phyloP scores from a whole-genome alignment of 441 rosid species.

The Eruca vesicaria region DNA sequence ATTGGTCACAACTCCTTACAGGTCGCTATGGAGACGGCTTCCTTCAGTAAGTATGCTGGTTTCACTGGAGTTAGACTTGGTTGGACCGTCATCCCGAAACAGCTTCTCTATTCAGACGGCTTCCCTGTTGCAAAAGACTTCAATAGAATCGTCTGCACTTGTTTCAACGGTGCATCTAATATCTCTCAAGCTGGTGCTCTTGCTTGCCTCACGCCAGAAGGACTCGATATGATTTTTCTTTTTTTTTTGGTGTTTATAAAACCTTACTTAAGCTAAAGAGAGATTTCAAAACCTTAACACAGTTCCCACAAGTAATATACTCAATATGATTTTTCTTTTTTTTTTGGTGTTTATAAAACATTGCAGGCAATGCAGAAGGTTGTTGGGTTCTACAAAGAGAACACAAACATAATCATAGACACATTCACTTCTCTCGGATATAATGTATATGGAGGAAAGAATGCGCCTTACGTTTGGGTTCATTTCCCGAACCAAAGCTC shows the following conservation, averaged over 20 bases:
- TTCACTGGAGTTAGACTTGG: constrained; percentile 98
- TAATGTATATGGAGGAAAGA: constrained; percentile 76
- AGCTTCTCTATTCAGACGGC: constrained; percentile 86
- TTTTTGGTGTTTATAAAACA: not conserved
- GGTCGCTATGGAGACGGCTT: constrained; percentile 95
- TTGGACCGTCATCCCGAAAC: constrained; percentile 92
- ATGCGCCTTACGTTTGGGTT: constrained; percentile 95
- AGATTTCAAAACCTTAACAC: not conserved
- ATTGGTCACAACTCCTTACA: constrained; percentile 22
- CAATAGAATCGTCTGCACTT: constrained; percentile 81
- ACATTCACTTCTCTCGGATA: constrained; percentile 86
- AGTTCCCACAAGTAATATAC: not conserved
- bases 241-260: too few species aligned
- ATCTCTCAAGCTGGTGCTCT: constrained; percentile 93
- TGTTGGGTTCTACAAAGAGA: constrained; percentile 92
- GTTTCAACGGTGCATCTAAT: constrained; percentile 95
- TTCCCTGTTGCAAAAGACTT: constrained; percentile 92
- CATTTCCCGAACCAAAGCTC: constrained; percentile 95
- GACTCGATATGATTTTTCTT: constrained; percentile 84
- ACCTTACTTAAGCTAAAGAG: constrained; percentile 15
- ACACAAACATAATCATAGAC: constrained; percentile 71
- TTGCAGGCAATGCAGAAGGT: constrained; percentile 82
- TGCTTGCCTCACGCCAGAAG: constrained; percentile 91
- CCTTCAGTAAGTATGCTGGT: constrained; percentile 98
- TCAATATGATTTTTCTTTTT: too few species aligned